Evolutionary conservation across 73 alveolate species (phyloP), one percentile per base, ranked within the genome.

Genomic region (Tetrahymena borealis): DNA sequence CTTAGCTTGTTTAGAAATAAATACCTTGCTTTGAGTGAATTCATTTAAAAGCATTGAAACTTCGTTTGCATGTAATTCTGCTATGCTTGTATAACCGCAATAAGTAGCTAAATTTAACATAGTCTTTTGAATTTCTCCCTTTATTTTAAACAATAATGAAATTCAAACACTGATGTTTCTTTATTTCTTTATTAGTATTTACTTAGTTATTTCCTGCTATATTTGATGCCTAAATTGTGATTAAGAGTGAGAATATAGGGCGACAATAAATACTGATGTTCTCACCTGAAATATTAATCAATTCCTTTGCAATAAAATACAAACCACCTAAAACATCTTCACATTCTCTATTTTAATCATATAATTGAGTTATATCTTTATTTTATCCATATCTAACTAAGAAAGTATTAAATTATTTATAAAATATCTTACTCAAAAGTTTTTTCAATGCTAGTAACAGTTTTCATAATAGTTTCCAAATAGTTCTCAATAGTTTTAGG

Each of bases 1-100:
- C 20, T 11, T 7, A 60, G 85, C 38, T 60, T 24, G 43, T 24
- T 60, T 60, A 24, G n/a, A 3, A 10, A 6, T 24, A 60, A 60
- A 60, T 60, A 60, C 85, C 28, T 60, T 60, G 28, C 28, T 60
- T 60, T 32, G 4, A 60, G 85, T 60, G 91, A 96, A 94, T 91
- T 96, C 90, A 91, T 96, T 97, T 95, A 96, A 95, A 39, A 96
- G 93, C 92, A 95, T 93, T 9, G 96, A 96, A 38, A 96, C 96
- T 94, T 96, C 98, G 90, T 92, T 94, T 35, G 98, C 94, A 91
- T 96, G 96, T 79, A 96, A 94, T 90, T 96, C 98, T 79, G 96
- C 97, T 32, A 96, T 94, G 39, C 95, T 93, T 79, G 98, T 38
- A 85, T 94, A 94, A 60, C 96, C 96, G 90, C 98, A 96, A 91